These are phyloP conservation scores for Tardiomyces digboiensis DNA, from an alignment of 1,139 yeast genomes.

Conservation along the genomic window DNA sequence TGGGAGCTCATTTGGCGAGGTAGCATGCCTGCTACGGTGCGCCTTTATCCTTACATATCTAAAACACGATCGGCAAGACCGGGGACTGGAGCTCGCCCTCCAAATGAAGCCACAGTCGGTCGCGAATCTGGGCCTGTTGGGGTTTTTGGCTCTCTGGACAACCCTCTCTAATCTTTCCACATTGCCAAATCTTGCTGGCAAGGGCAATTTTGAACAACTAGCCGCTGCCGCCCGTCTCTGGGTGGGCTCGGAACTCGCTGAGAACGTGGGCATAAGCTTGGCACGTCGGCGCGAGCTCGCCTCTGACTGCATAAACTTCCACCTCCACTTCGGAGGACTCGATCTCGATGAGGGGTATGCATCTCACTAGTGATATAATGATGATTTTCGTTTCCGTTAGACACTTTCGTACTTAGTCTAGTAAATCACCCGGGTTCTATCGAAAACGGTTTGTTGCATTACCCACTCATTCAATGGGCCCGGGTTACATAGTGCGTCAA, in stretches of 20 bases:
- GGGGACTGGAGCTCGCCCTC: slow-evolving; percentile 13
- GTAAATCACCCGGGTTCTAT: too few species aligned
- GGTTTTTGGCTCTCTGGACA: slow-evolving; percentile 23
- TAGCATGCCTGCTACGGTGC: slow-evolving; percentile 12
- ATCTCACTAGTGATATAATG: slow-evolving; percentile 11
- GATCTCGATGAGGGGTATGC: slow-evolving; percentile 20
- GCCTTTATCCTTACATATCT: slow-evolving; percentile 17
- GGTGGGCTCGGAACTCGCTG: slow-evolving; percentile 29
- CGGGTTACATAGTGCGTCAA: too few species aligned
- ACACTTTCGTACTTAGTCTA: too few species aligned
- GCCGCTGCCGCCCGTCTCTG: slow-evolving; percentile 25
- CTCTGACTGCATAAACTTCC: slow-evolving; percentile 23
- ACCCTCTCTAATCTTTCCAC: slow-evolving; percentile 9
- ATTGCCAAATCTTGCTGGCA: slow-evolving; percentile 8
- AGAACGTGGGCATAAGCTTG: slow-evolving; percentile 20
- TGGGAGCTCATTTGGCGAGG: neutral
- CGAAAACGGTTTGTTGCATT: too few species aligned
- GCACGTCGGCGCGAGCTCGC: slow-evolving; percentile 23
- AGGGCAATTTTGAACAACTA: slow-evolving; percentile 15
- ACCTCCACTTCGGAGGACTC: slow-evolving; percentile 21
- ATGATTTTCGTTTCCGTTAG: too few species aligned
- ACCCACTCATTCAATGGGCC: too few species aligned
- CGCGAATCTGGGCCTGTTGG: slow-evolving; percentile 23
- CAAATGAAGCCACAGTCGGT: slow-evolving; percentile 9
- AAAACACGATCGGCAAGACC: slow-evolving; percentile 9